Base-by-base conservation (phyloP, 164 flowering plant genomes). In the Hamamelis virginiana region DNA sequence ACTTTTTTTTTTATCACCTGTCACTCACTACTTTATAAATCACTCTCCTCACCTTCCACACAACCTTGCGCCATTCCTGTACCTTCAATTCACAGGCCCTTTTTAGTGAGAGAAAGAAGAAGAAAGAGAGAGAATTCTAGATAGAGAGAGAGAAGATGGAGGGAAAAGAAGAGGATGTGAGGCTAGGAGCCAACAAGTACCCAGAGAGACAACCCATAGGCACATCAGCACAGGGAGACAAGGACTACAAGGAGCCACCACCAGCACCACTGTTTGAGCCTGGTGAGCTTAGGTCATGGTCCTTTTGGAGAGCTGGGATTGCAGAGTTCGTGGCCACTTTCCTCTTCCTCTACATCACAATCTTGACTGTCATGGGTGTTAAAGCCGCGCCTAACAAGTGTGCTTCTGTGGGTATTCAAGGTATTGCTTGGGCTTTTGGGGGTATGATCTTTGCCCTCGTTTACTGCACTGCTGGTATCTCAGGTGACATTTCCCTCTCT, bases 371-470 rank as follows among this genome's bases (percentile, higher is more conserved):
- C 2, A 85, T 87, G 89, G 91, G 89, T 44, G 80, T 82, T 25
- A 16, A 18, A 1, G 74, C 75, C 56, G 21, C 84, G 0, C 72
- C 72, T 5, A 80, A 48, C 81, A 85, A 51, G 76, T 87, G 89
- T 75, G 77, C 83, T 45, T 18, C 84, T 15, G 91, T 85, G 28
- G 91, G 91, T 44, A 78, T 85, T 65, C 89, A 85, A 47, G 90
- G 88, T 3, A 84, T 86, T 64, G 88, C 90, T 65, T 86, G 90
- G 90, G 88, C 90, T 47, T 86, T 84, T 70, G 90, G 90, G 9
- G 90, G 88, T 27, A 84, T 83, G 86, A 84, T 86, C 81, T 86
- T 86, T 69, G 88, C 88, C 65, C 83, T 86, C 22, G 90, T 86
- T 38, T 86, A 84, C 83, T 86, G 90, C 77, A 84, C 88, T 53